Conservation (phyloP, 257 asterid genomes). For the Salvia rosmarinus region DNA sequence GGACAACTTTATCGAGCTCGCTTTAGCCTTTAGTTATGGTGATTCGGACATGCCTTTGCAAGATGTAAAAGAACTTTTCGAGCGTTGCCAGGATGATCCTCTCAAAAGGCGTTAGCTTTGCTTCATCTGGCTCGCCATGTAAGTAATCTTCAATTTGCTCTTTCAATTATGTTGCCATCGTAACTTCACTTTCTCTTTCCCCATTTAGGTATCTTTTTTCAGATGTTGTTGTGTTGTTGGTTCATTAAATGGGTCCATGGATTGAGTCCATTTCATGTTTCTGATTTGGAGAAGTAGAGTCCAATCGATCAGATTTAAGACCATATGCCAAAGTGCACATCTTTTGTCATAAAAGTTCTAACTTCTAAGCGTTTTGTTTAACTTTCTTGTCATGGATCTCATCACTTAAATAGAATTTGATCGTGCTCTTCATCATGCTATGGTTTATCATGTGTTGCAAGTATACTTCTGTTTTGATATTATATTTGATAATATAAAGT, state of each 20-base stretch:
- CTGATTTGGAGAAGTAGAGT: constrained; percentile 12
- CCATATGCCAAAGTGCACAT: background rate
- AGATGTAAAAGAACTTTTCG: constrained; percentile 77
- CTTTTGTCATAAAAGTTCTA: too few species aligned
- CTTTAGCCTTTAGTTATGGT: constrained; percentile 7
- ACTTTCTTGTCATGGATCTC: too few species aligned
- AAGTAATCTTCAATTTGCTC: constrained; percentile 41
- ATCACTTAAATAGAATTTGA: too few species aligned
- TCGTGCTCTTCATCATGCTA: too few species aligned
- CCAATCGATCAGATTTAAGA: background rate
- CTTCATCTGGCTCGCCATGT: constrained; percentile 89
- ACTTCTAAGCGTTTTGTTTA: too few species aligned
- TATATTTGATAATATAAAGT: too few species aligned
- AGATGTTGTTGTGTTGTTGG: background rate
- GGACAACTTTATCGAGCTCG: background rate
- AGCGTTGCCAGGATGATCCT: constrained; percentile 57
- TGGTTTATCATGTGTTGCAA: too few species aligned
- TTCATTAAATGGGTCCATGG: background rate
- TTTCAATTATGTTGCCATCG: too few species aligned
- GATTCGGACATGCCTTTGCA: constrained; percentile 43
- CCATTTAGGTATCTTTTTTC: background rate
- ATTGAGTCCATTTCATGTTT: constrained; percentile 4
- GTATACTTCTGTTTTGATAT: too few species aligned
- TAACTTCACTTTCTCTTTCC: background rate
- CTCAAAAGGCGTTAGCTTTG: constrained; percentile 73